Evolutionary conservation across 192 early-diverging fungal genomes (phyloP), one percentile per base, ranked within the genome.

Genomic region (Pecoramyces ruminantium): DNA sequence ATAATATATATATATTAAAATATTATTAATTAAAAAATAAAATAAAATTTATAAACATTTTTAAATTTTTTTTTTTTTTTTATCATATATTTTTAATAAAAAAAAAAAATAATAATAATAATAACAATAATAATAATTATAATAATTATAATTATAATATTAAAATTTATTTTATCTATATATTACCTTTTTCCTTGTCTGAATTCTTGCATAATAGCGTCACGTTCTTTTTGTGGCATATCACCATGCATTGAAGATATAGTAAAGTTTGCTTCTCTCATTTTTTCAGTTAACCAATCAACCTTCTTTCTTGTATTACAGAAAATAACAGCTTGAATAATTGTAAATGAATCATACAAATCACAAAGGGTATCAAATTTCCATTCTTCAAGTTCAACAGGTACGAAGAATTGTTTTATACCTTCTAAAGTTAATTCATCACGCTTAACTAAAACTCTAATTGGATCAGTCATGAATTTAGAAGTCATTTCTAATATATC

Each of bases 221-320:
- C 97, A 83, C 97, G 93, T 83, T 98, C 96, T 84, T 96, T 94
- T 86, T 98, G 96, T 38, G 95, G 93, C 97, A 99, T 99, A 80
- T 99, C 97, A 85, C 96, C 97, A 86, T 99, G 97, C 97, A 99
- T 97, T 21, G 97, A 90, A 13, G 96, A 95, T 4, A 99, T 97
- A 14, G 97, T 97, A 83, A 99, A 99, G 83, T 98, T 96, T n/a
- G 93, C 93, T 78, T 94, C 94, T 79, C 95, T 90, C 95, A 99
- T 96, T 85, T 97, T 95, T 79, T 93, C 92, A 29, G 97, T 95
- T 78, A 99, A 88, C 96, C 96, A 98, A 84, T 99, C 97, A 78
- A 98, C 95, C 90, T 98, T 98, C 84, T 94, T 91, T 39, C 95
- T 89, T 3, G 96, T 97, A 86, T 98, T 98, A 87, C 96, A 97